Base-by-base conservation (phyloP, 768 basidiomycete species). In the Pisolithus orientalis region DNA sequence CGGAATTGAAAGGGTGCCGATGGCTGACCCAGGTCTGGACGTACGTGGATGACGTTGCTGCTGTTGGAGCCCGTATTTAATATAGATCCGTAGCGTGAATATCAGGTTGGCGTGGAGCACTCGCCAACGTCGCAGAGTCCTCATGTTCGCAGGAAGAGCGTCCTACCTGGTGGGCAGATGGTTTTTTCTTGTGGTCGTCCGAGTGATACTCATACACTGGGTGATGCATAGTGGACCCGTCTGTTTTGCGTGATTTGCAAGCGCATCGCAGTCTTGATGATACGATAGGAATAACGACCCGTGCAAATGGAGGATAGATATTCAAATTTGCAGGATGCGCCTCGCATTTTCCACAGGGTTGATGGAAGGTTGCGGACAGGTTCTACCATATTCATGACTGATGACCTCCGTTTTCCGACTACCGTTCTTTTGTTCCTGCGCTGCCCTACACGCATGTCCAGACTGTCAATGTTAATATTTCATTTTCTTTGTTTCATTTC, bases 61-160 rank as follows among this genome's bases (percentile, higher is more conserved):
- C 45, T 60, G 53, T 43, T 52, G 34, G 44, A 52, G 47, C 43
- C 55, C 56, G 62, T 62, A 45, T 29, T 60, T 60, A 56, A 42
- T 10, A 46, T 57, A 55, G 44, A 45, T 28, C 46, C 64, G 58
- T 56, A 89, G 87, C 77, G 79, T 62, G 79, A 82, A 53, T 77
- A 84, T 49, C 85, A 85, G 60, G 73, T 84, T 49, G 79, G 78
- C 54, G 72, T 78, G 59, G 80, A 84, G 53, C 80, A 82, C 60
- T 80, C 80, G 44, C 74, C 81, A 29, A 69, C 76, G 57, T 70
- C 78, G 50, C 72, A 75, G 53, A 81, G 84, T 42, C 78, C 93
- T 50, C 95, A 99, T 70, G 83, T 94, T 32, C 84, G 95, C 60
- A 80, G 95, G 69, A 96, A 94, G 76, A 95, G 92, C 62, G 94